These are phyloP conservation scores for Aspergillus puulaauensis DNA, from an alignment of 2,329 filamentous ascomycete species.

Conservation along the genomic window DNA sequence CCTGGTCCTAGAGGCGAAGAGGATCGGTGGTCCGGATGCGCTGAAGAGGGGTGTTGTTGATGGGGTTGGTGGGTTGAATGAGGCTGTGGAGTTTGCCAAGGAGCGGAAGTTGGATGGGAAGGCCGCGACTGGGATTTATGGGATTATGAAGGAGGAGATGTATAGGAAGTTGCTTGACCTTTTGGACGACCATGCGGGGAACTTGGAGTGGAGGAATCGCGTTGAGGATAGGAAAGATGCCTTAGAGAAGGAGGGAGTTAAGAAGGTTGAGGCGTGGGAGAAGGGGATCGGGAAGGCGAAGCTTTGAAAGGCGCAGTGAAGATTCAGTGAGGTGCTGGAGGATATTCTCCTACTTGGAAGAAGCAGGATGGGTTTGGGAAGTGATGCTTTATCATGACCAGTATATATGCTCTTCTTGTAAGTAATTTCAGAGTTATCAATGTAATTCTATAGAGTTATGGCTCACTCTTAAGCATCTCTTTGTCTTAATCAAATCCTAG, in stretches of 20 bases:
- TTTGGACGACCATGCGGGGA: slow-evolving; percentile 54
- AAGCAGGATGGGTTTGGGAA: neutral
- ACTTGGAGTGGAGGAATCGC: slow-evolving; percentile 42
- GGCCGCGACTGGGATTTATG: slow-evolving; percentile 66
- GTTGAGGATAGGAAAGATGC: slow-evolving; percentile 51
- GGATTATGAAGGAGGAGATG: slow-evolving; percentile 72
- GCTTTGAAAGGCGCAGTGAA: slow-evolving; percentile 18
- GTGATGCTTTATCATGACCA: neutral
- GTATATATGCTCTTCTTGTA: neutral
- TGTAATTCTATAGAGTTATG: neutral
- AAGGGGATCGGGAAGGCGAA: slow-evolving; percentile 19
- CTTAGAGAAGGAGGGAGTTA: slow-evolving; percentile 49
- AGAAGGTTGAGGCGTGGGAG: slow-evolving; percentile 3
- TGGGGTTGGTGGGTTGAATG: slow-evolving; percentile 63
- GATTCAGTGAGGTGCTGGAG: neutral
- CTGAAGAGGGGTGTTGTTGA: slow-evolving; percentile 69
- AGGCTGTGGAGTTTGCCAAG: slow-evolving; percentile 59
- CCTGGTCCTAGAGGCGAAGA: slow-evolving; percentile 70
- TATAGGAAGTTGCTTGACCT: slow-evolving; percentile 64
- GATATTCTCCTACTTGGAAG: neutral
- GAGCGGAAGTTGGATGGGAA: slow-evolving; percentile 62
- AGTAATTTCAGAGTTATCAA: neutral
- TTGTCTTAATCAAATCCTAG: neutral
- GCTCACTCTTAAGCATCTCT: neutral
- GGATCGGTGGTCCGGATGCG: slow-evolving; percentile 65